Conservation (phyloP, 371 early-diverging fungal species). For the Mucor mucedo region DNA sequence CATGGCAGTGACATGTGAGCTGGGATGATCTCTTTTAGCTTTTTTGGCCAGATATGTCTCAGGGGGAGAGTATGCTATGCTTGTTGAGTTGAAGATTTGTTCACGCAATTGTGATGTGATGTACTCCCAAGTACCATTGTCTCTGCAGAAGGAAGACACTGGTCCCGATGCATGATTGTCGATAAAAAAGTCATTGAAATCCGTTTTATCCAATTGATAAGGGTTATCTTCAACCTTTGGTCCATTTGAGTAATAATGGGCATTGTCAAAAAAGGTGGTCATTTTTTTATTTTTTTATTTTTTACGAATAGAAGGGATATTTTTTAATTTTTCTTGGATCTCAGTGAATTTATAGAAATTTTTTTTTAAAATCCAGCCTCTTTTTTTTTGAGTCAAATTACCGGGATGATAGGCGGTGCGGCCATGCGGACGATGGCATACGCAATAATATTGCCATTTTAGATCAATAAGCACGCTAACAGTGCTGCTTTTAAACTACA, state of each 20-base stretch:
- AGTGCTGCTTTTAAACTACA: too few species aligned
- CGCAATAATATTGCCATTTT: slow-evolving; percentile 3
- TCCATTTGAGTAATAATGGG: slow-evolving; percentile 2
- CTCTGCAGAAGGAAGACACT: background rate
- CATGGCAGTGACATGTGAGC: background rate
- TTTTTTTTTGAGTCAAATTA: background rate
- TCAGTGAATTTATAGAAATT: background rate
- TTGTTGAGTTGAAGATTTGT: slow-evolving; percentile 40
- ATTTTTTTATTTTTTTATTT: background rate
- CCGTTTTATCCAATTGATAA: background rate
- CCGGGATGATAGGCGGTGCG: slow-evolving; percentile 5
- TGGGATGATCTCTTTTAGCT: background rate
- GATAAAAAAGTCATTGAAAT: slow-evolving; percentile 19
- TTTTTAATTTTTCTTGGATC: background rate
- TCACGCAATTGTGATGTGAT: slow-evolving; percentile 29
- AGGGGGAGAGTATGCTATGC: slow-evolving; percentile 29
- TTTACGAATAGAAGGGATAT: background rate
- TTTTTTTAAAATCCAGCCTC: background rate
- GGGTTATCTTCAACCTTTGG: background rate
- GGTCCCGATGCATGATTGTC: background rate
- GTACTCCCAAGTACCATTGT: slow-evolving; percentile 9
- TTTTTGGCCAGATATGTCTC: slow-evolving; percentile 25
- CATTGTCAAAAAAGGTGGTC: slow-evolving; percentile 15
- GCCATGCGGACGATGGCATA: slow-evolving; percentile 1
- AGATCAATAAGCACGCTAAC: background rate